These are phyloP conservation scores for Nematodospora valgi DNA, from an alignment of 805 yeast genomes.

Conservation along the genomic window DNA sequence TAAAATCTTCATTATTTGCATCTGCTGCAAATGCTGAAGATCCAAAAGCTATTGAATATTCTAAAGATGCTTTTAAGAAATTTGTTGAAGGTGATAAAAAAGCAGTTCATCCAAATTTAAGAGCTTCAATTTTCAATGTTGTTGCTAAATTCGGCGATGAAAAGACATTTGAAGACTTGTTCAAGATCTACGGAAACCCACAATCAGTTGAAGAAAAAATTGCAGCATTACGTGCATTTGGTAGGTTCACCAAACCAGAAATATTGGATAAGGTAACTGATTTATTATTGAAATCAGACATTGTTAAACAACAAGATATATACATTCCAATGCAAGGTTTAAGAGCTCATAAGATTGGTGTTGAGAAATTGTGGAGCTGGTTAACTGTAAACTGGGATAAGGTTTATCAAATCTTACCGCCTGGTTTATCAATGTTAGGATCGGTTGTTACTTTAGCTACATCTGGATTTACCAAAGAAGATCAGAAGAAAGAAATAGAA, in stretches of 20 bases:
- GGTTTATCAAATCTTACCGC: slow-evolving; percentile 66
- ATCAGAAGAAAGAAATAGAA: slow-evolving; percentile 49
- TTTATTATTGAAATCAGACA: slow-evolving; percentile 52
- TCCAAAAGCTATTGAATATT: slow-evolving; percentile 43
- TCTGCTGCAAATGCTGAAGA: slow-evolving; percentile 57
- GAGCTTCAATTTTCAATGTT: slow-evolving; percentile 60
- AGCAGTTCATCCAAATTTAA: slow-evolving; percentile 73
- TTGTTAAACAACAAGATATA: slow-evolving; percentile 67
- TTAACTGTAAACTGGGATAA: slow-evolving; percentile 68
- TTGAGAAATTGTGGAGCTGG: slow-evolving; percentile 74
- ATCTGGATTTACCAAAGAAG: slow-evolving; percentile 56
- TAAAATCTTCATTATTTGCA: slow-evolving; percentile 61
- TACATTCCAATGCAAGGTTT: slow-evolving; percentile 76
- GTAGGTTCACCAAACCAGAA: slow-evolving; percentile 52
- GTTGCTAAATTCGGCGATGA: slow-evolving; percentile 64
- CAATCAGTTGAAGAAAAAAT: slow-evolving; percentile 62
- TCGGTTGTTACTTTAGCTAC: slow-evolving; percentile 64
- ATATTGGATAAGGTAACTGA: slow-evolving; percentile 55
- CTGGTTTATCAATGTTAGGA: slow-evolving; percentile 77
- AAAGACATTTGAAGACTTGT: slow-evolving; percentile 60
- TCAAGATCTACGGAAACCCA: slow-evolving; percentile 59
- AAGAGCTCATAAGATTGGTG: slow-evolving; percentile 60
- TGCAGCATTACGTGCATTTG: slow-evolving; percentile 67
- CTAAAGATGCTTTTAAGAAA: slow-evolving; percentile 47
- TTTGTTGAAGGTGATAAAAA: slow-evolving; percentile 60